phyloP scores from a whole-genome alignment of 2,329 filamentous ascomycete genomes.

The Talaromyces verruculosus region DNA sequence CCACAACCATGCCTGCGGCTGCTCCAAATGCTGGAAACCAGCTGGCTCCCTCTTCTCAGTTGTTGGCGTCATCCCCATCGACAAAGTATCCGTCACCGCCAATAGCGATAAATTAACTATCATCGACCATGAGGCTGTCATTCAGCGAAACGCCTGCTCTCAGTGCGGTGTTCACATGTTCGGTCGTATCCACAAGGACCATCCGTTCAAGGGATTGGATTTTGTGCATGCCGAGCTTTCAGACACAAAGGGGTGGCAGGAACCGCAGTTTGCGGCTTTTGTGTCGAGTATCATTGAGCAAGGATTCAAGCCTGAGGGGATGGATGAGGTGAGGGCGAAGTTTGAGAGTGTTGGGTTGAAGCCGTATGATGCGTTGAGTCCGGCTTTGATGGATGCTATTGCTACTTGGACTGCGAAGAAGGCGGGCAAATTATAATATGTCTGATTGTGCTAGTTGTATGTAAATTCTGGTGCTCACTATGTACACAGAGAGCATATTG shows the following conservation, averaged over 20 bases:
- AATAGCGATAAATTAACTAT: slow-evolving; percentile 59
- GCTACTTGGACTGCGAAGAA: slow-evolving; percentile 58
- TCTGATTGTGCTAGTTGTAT: not conserved
- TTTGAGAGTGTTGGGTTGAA: slow-evolving; percentile 58
- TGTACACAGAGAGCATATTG: not conserved
- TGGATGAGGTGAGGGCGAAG: slow-evolving; percentile 56
- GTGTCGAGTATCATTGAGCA: slow-evolving; percentile 69
- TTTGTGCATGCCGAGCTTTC: slow-evolving; percentile 67
- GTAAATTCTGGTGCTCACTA: too few relatives aligned
- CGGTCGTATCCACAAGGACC: slow-evolving; percentile 64
- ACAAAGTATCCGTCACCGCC: slow-evolving; percentile 57
- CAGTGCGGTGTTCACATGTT: slow-evolving; percentile 64
- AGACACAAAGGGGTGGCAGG: slow-evolving; percentile 64
- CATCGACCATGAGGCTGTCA: slow-evolving; percentile 57
- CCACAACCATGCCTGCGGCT: slow-evolving; percentile 71
- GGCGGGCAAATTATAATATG: slow-evolving; percentile 33
- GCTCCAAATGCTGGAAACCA: slow-evolving; percentile 73
- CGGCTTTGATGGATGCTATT: slow-evolving; percentile 63
- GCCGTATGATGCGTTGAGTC: slow-evolving; percentile 63
- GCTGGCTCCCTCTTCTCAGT: slow-evolving; percentile 62
- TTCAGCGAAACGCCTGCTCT: slow-evolving; percentile 61
- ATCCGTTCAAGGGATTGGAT: slow-evolving; percentile 67
- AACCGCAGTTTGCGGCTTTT: slow-evolving; percentile 69
- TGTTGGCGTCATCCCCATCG: slow-evolving; percentile 60
- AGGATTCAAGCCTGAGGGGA: slow-evolving; percentile 58